phyloP scores from a whole-genome alignment of 2,329 filamentous ascomycete genomes.

The Nannizziopsis arthrosporioides region DNA sequence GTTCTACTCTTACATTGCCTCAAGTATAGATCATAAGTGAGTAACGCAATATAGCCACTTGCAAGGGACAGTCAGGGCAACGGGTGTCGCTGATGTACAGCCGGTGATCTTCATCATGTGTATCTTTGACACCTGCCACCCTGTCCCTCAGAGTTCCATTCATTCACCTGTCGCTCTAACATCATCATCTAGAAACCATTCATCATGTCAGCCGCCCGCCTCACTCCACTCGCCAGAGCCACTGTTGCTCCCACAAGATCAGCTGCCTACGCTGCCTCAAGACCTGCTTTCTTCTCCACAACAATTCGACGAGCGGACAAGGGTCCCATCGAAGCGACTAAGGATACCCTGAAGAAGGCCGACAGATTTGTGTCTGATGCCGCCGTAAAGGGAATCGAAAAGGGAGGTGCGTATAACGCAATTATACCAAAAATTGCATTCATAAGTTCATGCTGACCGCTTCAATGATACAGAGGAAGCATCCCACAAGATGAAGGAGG shows the following conservation, averaged over 20 bases:
- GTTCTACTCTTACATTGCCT: no score
- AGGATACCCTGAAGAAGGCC: constrained; percentile 47
- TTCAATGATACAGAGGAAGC: constrained; percentile 37
- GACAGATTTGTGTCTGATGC: constrained; percentile 45
- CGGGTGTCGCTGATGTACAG: no score
- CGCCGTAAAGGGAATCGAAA: constrained; percentile 52
- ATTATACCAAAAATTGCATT: neutral
- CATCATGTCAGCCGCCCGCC: constrained; percentile 29
- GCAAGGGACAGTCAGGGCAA: no score
- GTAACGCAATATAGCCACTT: no score
- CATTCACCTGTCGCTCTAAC: neutral
- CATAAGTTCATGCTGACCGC: neutral
- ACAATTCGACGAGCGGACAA: constrained; percentile 37
- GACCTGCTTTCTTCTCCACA: constrained; percentile 40
- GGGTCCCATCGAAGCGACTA: constrained; percentile 43
- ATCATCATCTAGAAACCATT: neutral
- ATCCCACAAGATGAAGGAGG: constrained; percentile 35
- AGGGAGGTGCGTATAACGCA: constrained; percentile 41
- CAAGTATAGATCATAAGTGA: no score
- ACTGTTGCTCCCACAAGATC: constrained; percentile 15
- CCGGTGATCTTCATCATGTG: no score
- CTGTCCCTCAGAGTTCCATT: neutral
- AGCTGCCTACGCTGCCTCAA: constrained; percentile 15
- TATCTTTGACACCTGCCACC: no score
- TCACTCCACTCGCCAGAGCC: constrained; percentile 22